Evolutionary conservation across 1,284 basidiomycete species (phyloP), one percentile per base, ranked within the genome.

Genomic region (Tilletia caries): DNA sequence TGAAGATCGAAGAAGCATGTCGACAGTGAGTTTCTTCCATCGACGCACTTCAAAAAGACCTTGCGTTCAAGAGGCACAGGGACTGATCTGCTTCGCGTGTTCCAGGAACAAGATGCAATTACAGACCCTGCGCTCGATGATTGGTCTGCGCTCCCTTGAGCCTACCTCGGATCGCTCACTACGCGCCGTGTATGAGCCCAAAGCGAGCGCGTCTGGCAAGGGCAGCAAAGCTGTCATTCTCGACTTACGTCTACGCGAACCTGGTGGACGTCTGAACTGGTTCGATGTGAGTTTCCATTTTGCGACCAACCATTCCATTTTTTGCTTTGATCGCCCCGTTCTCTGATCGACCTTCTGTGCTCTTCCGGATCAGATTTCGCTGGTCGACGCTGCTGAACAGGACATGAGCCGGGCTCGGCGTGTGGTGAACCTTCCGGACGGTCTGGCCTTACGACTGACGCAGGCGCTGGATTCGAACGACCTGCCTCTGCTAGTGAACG

Each of bases 1-100:
- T 78, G 64, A 74, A 77, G 68, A 73, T 75, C 13, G 78, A 79
- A 67, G 70, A 75, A 18, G 68, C 76, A 20, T 79, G 74, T 74
- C 54, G 75, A 29, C 15, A 23, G 64, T 32, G 20, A n/a, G 33
- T 62, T 15, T 25, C 20, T 10, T 29, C 8, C 27, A 13, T n/a
- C 41, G 2, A 32, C 23, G 25, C 13, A 25, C 58, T 37, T 1
- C 58, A 6, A 15, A 41, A 41, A 1, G 37, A 15, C 10, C 37
- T 15, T 41, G 10, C 8, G 15, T 15, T 41, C 37, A 41, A 41
- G 15, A 15, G 10, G 8, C 37, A 41, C 37, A 10, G 10, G 15
- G 15, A 41, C 58, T 33, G 52, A n/a, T n/a, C n/a, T 62, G n/a
- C 5, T 62, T n/a, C 27, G 12, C 29, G 33, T 18, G n/a, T 25